phyloP scores from a whole-genome alignment of 192 early-diverging fungal species.

The Oehlia diaphana region DNA sequence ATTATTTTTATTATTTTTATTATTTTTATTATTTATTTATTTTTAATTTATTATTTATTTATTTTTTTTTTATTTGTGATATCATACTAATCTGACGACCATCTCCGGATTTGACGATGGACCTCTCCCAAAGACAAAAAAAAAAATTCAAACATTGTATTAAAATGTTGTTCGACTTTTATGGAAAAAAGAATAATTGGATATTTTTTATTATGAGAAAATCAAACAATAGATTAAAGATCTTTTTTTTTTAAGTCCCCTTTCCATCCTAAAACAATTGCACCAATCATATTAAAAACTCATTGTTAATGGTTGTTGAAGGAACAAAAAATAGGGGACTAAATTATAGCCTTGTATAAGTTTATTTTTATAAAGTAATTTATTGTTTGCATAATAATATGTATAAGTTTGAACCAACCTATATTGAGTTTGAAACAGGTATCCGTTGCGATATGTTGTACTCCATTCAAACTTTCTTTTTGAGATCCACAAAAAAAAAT shows the following conservation, averaged over 20 bases:
- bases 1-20: too few relatives aligned
- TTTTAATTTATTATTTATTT: neutral
- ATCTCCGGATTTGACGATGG: neutral
- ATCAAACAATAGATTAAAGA: neutral
- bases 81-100: neutral
- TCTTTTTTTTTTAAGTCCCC: neutral
- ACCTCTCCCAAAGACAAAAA: neutral
- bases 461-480: constrained; percentile 4
- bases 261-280: neutral
- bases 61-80: neutral
- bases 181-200: neutral
- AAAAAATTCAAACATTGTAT: neutral
- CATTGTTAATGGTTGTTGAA: neutral
- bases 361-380: neutral
- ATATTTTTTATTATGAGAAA: neutral
- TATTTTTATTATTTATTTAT: neutral
- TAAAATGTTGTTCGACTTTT: neutral
- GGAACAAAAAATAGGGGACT: neutral
- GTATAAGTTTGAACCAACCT: neutral
- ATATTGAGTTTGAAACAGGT: neutral
- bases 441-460: neutral
- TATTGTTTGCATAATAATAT: constrained; percentile 1
- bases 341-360: neutral
- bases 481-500: neutral
- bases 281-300: neutral